Evolutionary conservation across 1,139 yeast genomes (phyloP).

Genomic region (Protomyces inouyei): DNA sequence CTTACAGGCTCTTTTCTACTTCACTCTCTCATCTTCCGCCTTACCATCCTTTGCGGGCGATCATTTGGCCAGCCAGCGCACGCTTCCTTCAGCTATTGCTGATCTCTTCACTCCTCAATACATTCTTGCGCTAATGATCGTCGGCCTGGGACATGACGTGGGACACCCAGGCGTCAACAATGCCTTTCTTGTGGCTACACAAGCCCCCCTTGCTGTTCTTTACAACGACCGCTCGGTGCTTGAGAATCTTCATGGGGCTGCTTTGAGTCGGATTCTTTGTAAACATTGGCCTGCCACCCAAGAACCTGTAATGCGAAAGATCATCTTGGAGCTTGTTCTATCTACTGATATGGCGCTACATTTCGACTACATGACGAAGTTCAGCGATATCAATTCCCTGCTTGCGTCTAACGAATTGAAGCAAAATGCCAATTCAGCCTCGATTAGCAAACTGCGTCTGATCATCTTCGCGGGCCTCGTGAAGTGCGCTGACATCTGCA

Average conservation of each 20-base stretch:
- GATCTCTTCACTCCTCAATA: constrained; percentile 43
- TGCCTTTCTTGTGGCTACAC: constrained; percentile 56
- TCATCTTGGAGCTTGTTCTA: constrained; percentile 47
- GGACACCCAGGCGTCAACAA: constrained; percentile 96
- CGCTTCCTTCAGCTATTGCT: constrained; percentile 1
- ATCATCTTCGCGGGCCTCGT: constrained; percentile 64
- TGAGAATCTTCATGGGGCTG: constrained; percentile 77
- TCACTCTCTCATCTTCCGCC: constrained; percentile 39
- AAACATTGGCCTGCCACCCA: constrained; percentile 60
- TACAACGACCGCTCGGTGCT: constrained; percentile 67
- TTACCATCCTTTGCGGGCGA: not conserved
- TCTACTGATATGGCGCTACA: constrained; percentile 97
- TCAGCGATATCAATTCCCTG: constrained; percentile 28
- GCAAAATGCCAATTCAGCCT: constrained; percentile 2
- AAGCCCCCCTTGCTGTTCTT: constrained; percentile 61
- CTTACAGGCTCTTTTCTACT: constrained; percentile 77
- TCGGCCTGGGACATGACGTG: constrained; percentile 91
- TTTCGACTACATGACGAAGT: constrained; percentile 59
- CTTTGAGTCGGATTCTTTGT: constrained; percentile 57
- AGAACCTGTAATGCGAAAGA: constrained; percentile 32
- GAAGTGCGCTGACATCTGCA: constrained; percentile 91
- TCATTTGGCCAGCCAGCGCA: not conserved
- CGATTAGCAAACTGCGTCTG: constrained; percentile 35
- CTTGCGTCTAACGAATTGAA: not conserved
- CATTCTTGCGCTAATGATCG: constrained; percentile 58